Evolutionary conservation across 2,329 filamentous ascomycete species (phyloP), one percentile per base, ranked within the genome.

Genomic region (Monosporascus sp.): DNA sequence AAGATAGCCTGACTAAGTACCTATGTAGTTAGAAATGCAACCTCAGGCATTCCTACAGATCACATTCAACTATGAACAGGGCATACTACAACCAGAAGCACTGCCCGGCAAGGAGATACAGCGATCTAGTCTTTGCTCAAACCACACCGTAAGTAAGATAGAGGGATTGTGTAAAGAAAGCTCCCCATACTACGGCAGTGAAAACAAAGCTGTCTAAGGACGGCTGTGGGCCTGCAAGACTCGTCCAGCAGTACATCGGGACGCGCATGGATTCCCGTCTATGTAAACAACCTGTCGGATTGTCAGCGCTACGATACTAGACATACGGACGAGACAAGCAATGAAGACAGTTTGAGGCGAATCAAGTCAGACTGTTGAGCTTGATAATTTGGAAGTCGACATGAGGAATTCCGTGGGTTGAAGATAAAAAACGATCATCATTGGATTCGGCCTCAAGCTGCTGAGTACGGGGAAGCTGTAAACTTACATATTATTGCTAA

Each of bases 401-500:
- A 83, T 76, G 61, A 66, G 64, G 58, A 63, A 71, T 82, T 84
- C 78, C 78, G 81, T 81, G 82, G 81, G 81, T 80, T 80, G 81
- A 84, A 84, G 80, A 83, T 83, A 82, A 80, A 73, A 79, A 72
- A 66, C 60, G 72, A 54, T 68, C 72, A 70, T 84, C 80, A 84
- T 84, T 80, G n/a, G 43, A 46, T 46, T 46, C 25, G 5, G n/a
- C 24, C 24, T 18, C 43, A 11, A 11, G 24, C 9, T 17, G 43
- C 24, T 35, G 31, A 35, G 31, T 14, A 35, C 9, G 31, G 5
- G 2, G 14, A 35, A 14, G 31, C 31, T 14, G 31, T 11, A 14
- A 14, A 35, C 31, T 35, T 35, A 35, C 31, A 35, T 35, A 2
- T 31, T 35, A 35, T 35, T 35, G 31, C 31, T 35, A 14, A 35